Percentiles rank a stretch among this genome's conserved stretches.
Conservation (phyloP, 352 stramenopile genomes). For the Globisporangium iwayamae region DNA sequence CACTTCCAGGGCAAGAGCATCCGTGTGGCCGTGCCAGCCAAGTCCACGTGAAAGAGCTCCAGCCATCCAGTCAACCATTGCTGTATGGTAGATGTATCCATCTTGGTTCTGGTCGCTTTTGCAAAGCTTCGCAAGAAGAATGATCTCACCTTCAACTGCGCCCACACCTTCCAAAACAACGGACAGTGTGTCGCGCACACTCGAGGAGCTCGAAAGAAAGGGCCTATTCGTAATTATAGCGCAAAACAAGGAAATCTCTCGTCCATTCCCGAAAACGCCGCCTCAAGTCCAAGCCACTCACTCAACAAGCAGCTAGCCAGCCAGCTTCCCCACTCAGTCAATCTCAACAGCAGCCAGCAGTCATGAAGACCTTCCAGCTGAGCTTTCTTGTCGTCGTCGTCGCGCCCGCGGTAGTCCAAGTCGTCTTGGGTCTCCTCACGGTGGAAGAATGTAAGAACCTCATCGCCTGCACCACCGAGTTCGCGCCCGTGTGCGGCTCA, state of each 20-base stretch:
- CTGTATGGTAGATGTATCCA: too few species aligned
- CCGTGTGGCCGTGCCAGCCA: slow-evolving; percentile 32
- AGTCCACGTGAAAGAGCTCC: background rate
- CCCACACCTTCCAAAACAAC: too few species aligned
- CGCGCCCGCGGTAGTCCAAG: background rate
- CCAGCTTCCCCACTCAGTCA: background rate
- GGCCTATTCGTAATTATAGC: too few species aligned
- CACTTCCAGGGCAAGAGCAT: slow-evolving; percentile 70
- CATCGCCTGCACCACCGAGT: slow-evolving; percentile 2
- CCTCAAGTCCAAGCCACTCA: background rate
- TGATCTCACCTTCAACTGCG: too few species aligned
- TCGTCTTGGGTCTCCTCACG: background rate
- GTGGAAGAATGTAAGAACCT: background rate
- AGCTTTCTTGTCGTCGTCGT: background rate
- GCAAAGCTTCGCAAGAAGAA: too few species aligned
- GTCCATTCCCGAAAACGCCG: background rate
- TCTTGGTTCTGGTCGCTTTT: too few species aligned
- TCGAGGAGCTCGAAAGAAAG: too few species aligned
- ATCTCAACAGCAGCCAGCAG: background rate
- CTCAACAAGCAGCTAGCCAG: background rate
- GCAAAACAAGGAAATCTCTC: background rate
- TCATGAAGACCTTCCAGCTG: background rate
- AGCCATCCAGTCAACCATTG: background rate
- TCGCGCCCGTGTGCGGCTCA: slow-evolving; percentile 19
- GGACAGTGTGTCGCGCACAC: too few species aligned